Evolutionary conservation across 2,329 filamentous ascomycete species (phyloP).

Genomic region (Chlorencoelia australis): DNA sequence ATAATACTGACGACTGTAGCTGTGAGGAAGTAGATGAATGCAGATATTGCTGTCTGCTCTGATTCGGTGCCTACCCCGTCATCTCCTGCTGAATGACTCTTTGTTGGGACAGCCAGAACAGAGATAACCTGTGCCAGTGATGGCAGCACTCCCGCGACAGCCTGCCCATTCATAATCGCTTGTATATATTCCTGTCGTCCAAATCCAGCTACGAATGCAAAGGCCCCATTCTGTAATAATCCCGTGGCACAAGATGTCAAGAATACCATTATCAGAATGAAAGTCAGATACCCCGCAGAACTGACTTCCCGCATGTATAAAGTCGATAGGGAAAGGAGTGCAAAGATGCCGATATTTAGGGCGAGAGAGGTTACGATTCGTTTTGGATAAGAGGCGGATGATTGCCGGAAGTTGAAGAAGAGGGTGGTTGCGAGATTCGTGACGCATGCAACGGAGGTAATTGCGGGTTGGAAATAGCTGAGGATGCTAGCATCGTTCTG

Average conservation of each 20-base stretch:
- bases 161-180: slow-evolving; percentile 92
- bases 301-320: slow-evolving; percentile 52
- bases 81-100: slow-evolving; percentile 26
- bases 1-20: slow-evolving; percentile 65
- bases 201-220: slow-evolving; percentile 83
- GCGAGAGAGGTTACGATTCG: slow-evolving; percentile 70
- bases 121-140: slow-evolving; percentile 78
- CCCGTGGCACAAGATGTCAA: slow-evolving; percentile 71
- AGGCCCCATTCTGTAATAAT: slow-evolving; percentile 86
- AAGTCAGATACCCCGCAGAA: slow-evolving; percentile 61
- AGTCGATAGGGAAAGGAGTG: slow-evolving; percentile 72
- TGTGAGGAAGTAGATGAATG: slow-evolving; percentile 85
- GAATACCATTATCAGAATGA: slow-evolving; percentile 74
- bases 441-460: slow-evolving; percentile 75
- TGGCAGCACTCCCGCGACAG: slow-evolving; percentile 81
- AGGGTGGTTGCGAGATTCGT: slow-evolving; percentile 72
- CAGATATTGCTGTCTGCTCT: slow-evolving; percentile 50
- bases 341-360: slow-evolving; percentile 70
- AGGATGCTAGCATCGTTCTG: slow-evolving; percentile 58
- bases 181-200: slow-evolving; percentile 84
- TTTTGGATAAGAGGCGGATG: slow-evolving; percentile 74
- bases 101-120: slow-evolving; percentile 55
- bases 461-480: slow-evolving; percentile 79
- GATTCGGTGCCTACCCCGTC: slow-evolving; percentile 18
- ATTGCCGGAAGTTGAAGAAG: slow-evolving; percentile 70